Conservation (phyloP, 2,329 filamentous ascomycete genomes). For the Chrysoporthe deuterocubensis region DNA sequence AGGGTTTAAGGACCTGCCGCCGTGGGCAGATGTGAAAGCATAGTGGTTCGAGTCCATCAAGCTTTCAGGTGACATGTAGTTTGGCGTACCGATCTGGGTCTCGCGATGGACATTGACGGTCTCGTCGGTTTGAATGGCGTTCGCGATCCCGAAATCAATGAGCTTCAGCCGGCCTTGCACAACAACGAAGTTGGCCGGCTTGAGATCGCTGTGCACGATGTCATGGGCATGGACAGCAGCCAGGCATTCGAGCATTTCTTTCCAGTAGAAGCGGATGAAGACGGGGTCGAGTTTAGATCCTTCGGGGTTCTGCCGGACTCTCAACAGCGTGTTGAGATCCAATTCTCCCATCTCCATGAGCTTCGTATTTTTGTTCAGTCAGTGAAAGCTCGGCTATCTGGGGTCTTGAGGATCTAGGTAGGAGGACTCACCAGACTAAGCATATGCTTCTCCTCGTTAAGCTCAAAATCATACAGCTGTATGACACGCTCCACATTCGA, state of each 20-base stretch:
- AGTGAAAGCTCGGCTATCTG: conserved; percentile 5
- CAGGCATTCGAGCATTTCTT: conserved; percentile 97
- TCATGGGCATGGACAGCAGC: conserved; percentile 86
- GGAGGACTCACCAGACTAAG: conserved; percentile 73
- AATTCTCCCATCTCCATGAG: conserved; percentile 98
- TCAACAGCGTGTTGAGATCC: conserved; percentile 86
- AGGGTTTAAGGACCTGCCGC: conserved; percentile 40
- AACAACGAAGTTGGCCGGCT: conserved; percentile 95
- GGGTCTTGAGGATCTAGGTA: not conserved
- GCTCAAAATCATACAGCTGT: conserved; percentile 86
- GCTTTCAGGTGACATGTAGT: conserved; percentile 98
- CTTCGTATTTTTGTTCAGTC: conserved; percentile 44
- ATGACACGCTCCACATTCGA: conserved; percentile 88
- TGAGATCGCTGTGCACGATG: conserved; percentile 95
- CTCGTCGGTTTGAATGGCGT: conserved; percentile 92
- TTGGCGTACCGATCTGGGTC: conserved; percentile 92
- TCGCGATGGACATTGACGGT: conserved; percentile 98
- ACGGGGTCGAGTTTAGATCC: conserved; percentile 80
- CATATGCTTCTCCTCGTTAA: conserved; percentile 89
- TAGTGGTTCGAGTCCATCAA: conserved; percentile 79
- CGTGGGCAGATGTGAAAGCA: conserved; percentile 44
- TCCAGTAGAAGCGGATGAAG: conserved; percentile 98
- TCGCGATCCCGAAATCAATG: conserved; percentile 98
- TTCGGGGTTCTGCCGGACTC: conserved; percentile 71
- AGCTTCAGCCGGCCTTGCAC: conserved; percentile 90